Conservation (phyloP, 2,329 filamentous ascomycete species). For the Domatiomyces globalis region DNA sequence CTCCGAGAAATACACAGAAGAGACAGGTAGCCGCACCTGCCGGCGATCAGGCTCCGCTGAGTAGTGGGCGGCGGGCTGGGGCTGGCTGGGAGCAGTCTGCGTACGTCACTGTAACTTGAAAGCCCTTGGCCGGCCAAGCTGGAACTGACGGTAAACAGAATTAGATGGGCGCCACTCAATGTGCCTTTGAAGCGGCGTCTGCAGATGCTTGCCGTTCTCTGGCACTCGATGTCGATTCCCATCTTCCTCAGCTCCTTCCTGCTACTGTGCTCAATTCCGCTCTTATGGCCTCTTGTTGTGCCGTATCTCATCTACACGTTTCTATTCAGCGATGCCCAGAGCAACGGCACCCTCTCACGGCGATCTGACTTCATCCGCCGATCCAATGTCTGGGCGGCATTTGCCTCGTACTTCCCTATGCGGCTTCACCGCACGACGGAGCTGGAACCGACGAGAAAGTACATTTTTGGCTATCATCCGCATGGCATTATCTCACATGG, state of each 20-base stretch:
- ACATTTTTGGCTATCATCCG: slow-evolving; percentile 94
- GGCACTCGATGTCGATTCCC: slow-evolving; percentile 59
- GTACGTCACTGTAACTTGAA: slow-evolving; percentile 18
- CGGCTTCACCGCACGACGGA: slow-evolving; percentile 70
- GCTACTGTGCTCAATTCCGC: slow-evolving; percentile 74
- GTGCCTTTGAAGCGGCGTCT: slow-evolving; percentile 56
- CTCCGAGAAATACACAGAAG: slow-evolving; percentile 19
- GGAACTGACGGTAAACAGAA: slow-evolving; percentile 30
- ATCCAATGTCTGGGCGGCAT: slow-evolving; percentile 68
- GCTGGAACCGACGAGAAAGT: slow-evolving; percentile 70
- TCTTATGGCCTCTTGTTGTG: slow-evolving; percentile 69
- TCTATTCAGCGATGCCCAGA: slow-evolving; percentile 62
- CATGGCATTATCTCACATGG: slow-evolving; percentile 96
- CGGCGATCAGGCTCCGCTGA: slow-evolving; percentile 22
- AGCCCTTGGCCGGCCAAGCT: not conserved
- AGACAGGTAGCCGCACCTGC: slow-evolving; percentile 16
- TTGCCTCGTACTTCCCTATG: slow-evolving; percentile 85
- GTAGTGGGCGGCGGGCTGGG: slow-evolving; percentile 39
- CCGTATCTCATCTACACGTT: slow-evolving; percentile 69
- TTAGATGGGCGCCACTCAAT: slow-evolving; percentile 72
- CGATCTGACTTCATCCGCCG: slow-evolving; percentile 63
- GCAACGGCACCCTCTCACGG: slow-evolving; percentile 58
- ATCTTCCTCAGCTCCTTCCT: slow-evolving; percentile 67
- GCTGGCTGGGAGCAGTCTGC: slow-evolving; percentile 39
- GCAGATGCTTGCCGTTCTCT: slow-evolving; percentile 64